Evolutionary conservation across 208 protist species (phyloP), one percentile per base, ranked within the genome.

Genomic region (Leishmania major): DNA sequence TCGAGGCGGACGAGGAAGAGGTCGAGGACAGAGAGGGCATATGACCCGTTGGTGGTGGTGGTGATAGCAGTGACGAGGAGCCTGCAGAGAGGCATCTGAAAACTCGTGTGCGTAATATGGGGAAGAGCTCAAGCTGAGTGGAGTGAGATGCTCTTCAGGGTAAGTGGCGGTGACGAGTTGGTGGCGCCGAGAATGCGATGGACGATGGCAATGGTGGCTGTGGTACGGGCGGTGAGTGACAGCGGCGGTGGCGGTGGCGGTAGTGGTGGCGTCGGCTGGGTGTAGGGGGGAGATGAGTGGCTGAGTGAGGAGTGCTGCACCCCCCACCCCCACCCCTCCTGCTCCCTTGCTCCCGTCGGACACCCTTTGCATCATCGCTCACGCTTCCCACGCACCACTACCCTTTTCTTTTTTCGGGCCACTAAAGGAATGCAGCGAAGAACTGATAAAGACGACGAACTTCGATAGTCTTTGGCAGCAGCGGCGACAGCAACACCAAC

Each of bases 1-100:
- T 89, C 51, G 88, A 87, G 17, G 69, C 49, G 0, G 77, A 40
- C 17, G 79, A 75, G 22, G 77, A 80, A 55, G 51, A 75, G 22
- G 77, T 60, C 47, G 60, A 72, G 31, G 47, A 49, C 13, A 49
- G 31, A 59, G 78, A 64, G 1, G 57, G 66, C 73, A 15, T 13
- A 35, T 77, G 53, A 43, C 35, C n/a, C 10, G 35, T 77, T 53
- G 71, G 71, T 75, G n/a, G 35, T 7, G 15, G 69, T 74, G 45
- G 45, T 49, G 40, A 13, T 74, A 22, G 4, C 17, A 19, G 70
- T 51, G 25, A 7, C 37, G 28, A 7, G 11, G 40, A 45, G 11
- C 40, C 40, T 74, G 22, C 15, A 28, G 3, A 31, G 70, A 53
- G 37, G 37, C 28, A 74, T 5, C 25, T 51, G 70, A 74, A 45